Evolutionary conservation across 208 protist species (phyloP).

Genomic region (Blechomonas ayalai): DNA sequence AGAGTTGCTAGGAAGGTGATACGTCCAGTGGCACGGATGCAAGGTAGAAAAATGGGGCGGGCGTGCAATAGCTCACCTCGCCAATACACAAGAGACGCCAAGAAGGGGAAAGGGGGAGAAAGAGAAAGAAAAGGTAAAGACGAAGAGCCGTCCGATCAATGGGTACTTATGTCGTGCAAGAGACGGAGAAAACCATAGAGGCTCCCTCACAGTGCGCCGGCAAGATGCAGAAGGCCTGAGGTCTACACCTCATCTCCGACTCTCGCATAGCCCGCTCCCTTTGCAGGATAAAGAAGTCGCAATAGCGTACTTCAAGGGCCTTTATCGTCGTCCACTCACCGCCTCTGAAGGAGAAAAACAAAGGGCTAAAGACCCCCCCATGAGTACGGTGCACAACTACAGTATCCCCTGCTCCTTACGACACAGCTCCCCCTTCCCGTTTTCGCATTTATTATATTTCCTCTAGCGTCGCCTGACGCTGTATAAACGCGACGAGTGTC

Average conservation of each 20-base stretch:
- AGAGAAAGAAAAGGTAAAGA: conserved; percentile 10
- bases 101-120: conserved; percentile 1
- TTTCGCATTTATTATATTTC: conserved; percentile 2
- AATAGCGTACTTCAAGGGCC: neutral
- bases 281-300: too few species aligned
- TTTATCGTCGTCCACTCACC: neutral
- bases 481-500: too few species aligned
- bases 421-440: neutral
- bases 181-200: too few species aligned
- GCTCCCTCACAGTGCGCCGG: too few species aligned
- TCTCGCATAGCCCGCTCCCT: too few species aligned
- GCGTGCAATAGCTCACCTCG: conserved; percentile 2
- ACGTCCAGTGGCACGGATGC: neutral
- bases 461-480: too few species aligned
- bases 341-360: neutral
- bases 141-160: too few species aligned
- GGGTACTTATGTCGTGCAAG: too few species aligned
- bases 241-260: too few species aligned
- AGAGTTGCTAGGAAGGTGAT: conserved; percentile 1
- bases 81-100: neutral
- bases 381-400: neutral
- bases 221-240: too few species aligned
- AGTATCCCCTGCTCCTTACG: neutral
- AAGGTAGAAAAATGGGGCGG: conserved; percentile 7
- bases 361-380: neutral